Conservation (phyloP, 495 filamentous ascomycete genomes). For the Thozetella sp. region DNA sequence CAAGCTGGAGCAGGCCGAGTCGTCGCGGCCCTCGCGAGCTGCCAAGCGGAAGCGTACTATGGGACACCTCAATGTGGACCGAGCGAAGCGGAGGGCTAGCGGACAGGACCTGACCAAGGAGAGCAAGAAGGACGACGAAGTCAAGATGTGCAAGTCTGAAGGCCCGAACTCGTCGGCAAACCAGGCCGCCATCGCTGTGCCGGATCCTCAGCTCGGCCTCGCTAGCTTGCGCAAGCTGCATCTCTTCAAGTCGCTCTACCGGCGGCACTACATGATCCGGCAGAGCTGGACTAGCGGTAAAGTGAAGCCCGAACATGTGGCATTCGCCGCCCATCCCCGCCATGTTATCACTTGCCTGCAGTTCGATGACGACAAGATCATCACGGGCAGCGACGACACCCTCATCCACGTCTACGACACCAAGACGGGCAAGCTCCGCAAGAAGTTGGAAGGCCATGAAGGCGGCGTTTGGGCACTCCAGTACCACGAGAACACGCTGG, state of each 20-base stretch:
- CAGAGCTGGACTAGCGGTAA: slow-evolving; percentile 87
- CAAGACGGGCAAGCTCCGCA: slow-evolving; percentile 84
- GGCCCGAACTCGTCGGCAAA: slow-evolving; percentile 86
- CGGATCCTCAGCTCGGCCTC: slow-evolving; percentile 79
- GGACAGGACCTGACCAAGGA: slow-evolving; percentile 40
- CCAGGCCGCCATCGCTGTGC: slow-evolving; percentile 77
- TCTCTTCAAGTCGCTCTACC: slow-evolving; percentile 95
- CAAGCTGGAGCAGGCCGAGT: slow-evolving; percentile 31
- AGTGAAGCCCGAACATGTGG: slow-evolving; percentile 88
- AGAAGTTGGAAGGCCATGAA: slow-evolving; percentile 87
- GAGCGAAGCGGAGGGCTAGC: slow-evolving; percentile 54
- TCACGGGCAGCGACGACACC: slow-evolving; percentile 97
- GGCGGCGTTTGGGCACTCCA: slow-evolving; percentile 98
- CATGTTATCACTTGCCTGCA: slow-evolving; percentile 98
- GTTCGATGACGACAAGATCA: slow-evolving; percentile 96
- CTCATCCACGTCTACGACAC: slow-evolving; percentile 99
- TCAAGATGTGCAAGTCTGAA: slow-evolving; percentile 56
- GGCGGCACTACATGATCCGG: slow-evolving; percentile 84
- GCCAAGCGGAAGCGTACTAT: slow-evolving; percentile 43
- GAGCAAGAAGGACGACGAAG: slow-evolving; percentile 24
- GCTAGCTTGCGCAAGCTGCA: slow-evolving; percentile 79
- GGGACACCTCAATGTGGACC: slow-evolving; percentile 40
- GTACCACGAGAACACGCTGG: slow-evolving; percentile 91
- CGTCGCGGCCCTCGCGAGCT: slow-evolving; percentile 18
- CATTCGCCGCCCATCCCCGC: slow-evolving; percentile 91